Base-by-base conservation (phyloP, 257 asterid species). In the Nicotiana otophora region DNA sequence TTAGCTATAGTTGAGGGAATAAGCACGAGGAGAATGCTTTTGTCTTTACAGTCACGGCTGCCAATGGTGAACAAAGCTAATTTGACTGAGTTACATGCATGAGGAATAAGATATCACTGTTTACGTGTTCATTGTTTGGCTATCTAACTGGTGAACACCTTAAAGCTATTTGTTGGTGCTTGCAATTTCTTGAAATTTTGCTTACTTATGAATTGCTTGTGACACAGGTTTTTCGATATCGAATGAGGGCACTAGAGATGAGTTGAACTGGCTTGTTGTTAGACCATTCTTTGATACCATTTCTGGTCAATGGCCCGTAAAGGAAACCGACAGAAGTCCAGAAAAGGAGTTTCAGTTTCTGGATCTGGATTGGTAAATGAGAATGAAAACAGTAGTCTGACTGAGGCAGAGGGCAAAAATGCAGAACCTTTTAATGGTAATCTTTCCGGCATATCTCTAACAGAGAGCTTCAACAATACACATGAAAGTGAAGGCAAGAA, bases 251-350 rank as follows among this genome's bases (percentile, higher is more conserved):
- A 79, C 85, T 83, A 55, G 54, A 76, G 42, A 87, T 82, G 81
- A 81, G 62, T 80, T 82, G 69, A 86, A 77, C 83, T 86, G 78
- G 81, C 74, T 61, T 69, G 65, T 30, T 55, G 58, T 58, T 31
- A 78, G 66, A 64, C 17, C 81, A 55, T 61, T 75, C 69, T 69
- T 77, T 63, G 80, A 80, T 64, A 66, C 34, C 76, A 46, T 39
- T 72, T 83, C 54, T 74, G 46, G 84, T 53, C 77, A 46, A 92
- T 92, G 97, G 94, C 90, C 88, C 87, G 90, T 84, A 92, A 91
- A 66, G 88, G 91, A 82, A 89, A 74, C 80, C 92, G 88, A 81
- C 94, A 87, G 75, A 91, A 89, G 89, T 84, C 87, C 34, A 90
- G 89, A 79, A 89, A 84, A 66, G 90, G 86, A 80, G 90, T 78